Evolutionary conservation across 2,329 filamentous ascomycete species (phyloP).

Genomic region (Pestalotiopsis fici): DNA sequence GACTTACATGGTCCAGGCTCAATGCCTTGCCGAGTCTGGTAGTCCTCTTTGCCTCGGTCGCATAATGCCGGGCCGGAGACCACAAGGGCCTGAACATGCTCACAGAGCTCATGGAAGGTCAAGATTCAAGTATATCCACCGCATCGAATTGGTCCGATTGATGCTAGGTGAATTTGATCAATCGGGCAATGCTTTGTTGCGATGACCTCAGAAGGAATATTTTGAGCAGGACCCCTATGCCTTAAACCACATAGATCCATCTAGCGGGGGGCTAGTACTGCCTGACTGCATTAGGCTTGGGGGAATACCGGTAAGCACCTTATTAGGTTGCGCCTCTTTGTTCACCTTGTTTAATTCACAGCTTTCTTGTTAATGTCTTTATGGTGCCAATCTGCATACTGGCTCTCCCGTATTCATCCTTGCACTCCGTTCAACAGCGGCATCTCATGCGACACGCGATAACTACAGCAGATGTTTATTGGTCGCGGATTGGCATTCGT

Average conservation of each 20-base stretch:
- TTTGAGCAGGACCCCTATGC: background rate
- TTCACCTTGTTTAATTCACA: too few relatives aligned
- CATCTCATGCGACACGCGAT: background rate
- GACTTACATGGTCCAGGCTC: conserved; percentile 60
- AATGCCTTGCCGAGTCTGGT: conserved; percentile 43
- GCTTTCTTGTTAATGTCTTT: too few relatives aligned
- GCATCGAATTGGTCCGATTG: background rate
- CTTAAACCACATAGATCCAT: background rate
- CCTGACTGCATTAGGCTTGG: background rate
- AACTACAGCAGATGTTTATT: background rate
- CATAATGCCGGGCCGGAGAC: conserved; percentile 34
- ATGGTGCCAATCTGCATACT: background rate
- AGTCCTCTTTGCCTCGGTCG: conserved; percentile 31
- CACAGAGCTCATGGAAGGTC: conserved; percentile 21
- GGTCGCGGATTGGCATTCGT: too few relatives aligned
- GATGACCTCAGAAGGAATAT: background rate
- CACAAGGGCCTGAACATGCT: conserved; percentile 14
- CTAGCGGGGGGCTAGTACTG: background rate
- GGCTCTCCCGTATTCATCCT: background rate
- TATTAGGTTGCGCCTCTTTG: too few relatives aligned
- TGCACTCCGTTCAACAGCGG: background rate
- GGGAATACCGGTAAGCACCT: too few relatives aligned
- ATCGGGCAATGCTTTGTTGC: background rate
- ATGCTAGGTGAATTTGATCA: background rate
- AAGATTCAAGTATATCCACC: background rate